Evolutionary conservation across 495 filamentous ascomycete genomes (phyloP).

Genomic region (Hypoxylon cercidicola): DNA sequence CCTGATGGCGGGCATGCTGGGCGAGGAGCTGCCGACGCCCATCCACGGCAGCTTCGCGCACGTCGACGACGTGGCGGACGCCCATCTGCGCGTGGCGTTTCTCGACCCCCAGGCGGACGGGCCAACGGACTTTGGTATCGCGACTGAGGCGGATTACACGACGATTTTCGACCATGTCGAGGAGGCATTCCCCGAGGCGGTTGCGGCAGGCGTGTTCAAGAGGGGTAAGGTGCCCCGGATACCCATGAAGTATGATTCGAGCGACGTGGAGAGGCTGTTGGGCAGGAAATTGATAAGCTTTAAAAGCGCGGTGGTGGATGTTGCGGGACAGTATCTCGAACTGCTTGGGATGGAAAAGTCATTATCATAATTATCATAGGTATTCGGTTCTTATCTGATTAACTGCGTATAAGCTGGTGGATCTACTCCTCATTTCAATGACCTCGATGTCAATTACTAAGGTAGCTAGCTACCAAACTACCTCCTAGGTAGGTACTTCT

Average conservation of each 20-base stretch:
- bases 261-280: constrained; percentile 54
- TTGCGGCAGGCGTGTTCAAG: constrained; percentile 34
- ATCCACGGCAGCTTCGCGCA: constrained; percentile 46
- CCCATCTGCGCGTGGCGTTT: constrained; percentile 48
- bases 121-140: constrained; percentile 42
- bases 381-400: no score
- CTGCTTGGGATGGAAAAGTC: constrained; percentile 23
- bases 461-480: no score
- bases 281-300: constrained; percentile 55
- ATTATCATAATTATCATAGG: no score
- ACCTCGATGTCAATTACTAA: no score
- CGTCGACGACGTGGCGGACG: constrained; percentile 52
- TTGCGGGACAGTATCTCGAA: constrained; percentile 54
- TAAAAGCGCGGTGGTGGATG: constrained; percentile 56
- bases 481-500: no score
- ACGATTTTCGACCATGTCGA: constrained; percentile 26
- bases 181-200: constrained; percentile 39
- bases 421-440: no score
- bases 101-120: constrained; percentile 46
- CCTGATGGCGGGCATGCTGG: constrained; percentile 34
- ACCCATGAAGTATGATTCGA: constrained; percentile 48
- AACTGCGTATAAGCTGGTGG: no score
- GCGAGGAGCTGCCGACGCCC: constrained; percentile 27
- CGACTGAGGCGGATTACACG: constrained; percentile 16
- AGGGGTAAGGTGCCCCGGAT: constrained; percentile 25